Base-by-base conservation (phyloP, 2,329 filamentous ascomycete genomes). In the Boeremia exigua region DNA sequence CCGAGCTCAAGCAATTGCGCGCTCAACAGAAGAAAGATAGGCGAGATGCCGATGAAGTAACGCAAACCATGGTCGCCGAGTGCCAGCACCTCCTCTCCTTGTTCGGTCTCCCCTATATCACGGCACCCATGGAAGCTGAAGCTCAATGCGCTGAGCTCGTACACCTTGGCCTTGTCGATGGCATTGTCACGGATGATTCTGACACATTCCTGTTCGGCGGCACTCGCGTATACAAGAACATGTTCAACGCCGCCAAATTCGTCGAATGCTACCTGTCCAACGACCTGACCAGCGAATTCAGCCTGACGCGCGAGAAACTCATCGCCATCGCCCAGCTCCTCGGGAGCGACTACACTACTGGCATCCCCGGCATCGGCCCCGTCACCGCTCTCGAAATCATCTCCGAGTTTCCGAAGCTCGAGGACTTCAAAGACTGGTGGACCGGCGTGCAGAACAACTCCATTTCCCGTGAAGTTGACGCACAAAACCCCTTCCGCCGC, bases 181-280 rank as follows among this genome's bases (percentile, higher is more conserved):
- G 96, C 11, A 96, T 99, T 59, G 93, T 99, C 28, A 99, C 96
- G 0, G 95, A 99, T 69, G 95, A 99, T 73, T 96, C 90, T 2
- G 95, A 99, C 79, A 96, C 89, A 0, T 99, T 99, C 70, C 84
- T 99, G 0, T 99, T 99, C 74, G 96, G 95, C 15, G 96, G 95
- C 33, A 99, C 92, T 0, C 84, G 94, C 15, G 90, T 99, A 19
- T 99, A 99, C 82, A 99, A 99, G 76, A 99, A 99, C 80, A 96
- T 99, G 92, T 99, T 99, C 82, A 99, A 97, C 76, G 89, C 92
- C 67, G 95, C 95, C 75, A 99, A 99, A 73, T 96, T 92, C 67
- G 95, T 99, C 37, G 95, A 99, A 78, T 98, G 95, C 77, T 99
- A 98, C 72, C 84, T 99, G 9, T 79, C 87, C 2, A 81, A 80